Conservation (phyloP, 2,329 filamentous ascomycete genomes). For the Geoglossum cookeanum region DNA sequence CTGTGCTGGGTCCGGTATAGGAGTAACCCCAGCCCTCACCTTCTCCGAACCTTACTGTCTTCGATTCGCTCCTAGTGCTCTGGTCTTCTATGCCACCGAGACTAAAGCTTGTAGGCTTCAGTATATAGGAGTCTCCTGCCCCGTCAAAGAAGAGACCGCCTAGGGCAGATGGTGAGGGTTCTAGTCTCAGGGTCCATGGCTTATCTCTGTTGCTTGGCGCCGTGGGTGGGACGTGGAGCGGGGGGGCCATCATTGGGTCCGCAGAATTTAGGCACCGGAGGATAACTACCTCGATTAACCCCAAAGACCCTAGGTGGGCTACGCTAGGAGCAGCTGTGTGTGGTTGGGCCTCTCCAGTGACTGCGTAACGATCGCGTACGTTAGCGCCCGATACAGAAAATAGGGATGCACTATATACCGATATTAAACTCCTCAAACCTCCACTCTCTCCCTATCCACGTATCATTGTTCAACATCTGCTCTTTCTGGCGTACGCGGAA, state of each 20-base stretch:
- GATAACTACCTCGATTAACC: constrained; percentile 2
- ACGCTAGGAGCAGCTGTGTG: background rate
- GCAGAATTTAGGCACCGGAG: background rate
- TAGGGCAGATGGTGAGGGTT: background rate
- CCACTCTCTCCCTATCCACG: constrained; percentile 33
- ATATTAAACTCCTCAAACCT: constrained; percentile 30
- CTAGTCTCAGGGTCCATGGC: background rate
- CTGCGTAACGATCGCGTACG: background rate
- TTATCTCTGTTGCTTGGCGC: background rate
- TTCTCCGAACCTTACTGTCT: background rate
- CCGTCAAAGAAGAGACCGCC: background rate
- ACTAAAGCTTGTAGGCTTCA: background rate
- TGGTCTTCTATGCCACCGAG: background rate
- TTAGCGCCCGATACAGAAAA: background rate
- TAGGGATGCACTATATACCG: constrained; percentile 18
- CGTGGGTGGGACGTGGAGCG: background rate
- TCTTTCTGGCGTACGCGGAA: constrained; percentile 35
- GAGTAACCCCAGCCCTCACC: background rate
- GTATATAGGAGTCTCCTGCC: background rate
- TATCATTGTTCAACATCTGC: constrained; percentile 25
- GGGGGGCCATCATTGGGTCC: background rate
- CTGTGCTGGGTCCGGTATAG: background rate
- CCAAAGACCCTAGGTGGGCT: constrained; percentile 1
- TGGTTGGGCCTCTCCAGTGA: background rate
- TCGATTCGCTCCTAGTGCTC: background rate